Percentiles rank a stretch among this genome's conserved stretches.
phyloP scores from a whole-genome alignment of 108 stramenopile genomes.

The Aurantiochytrium sp. region DNA sequence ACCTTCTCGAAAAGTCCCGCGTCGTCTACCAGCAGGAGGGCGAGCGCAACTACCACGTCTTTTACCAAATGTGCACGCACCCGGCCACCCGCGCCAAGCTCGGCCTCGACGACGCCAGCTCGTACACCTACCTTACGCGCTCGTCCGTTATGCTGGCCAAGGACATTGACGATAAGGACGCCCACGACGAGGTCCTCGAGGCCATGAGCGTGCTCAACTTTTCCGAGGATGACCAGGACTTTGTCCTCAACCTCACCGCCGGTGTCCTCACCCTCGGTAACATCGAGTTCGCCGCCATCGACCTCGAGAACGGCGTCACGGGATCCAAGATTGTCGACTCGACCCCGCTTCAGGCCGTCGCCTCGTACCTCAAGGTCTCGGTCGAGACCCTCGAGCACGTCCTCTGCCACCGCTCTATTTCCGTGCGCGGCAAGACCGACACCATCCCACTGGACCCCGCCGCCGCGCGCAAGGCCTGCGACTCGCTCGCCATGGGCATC shows the following conservation, averaged over 20 bases:
- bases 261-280: conserved; percentile 52
- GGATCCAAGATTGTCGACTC: not conserved
- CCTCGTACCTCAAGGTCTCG: not conserved
- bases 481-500: conserved; percentile 38
- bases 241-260: conserved; percentile 31
- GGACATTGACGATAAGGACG: conserved; percentile 27
- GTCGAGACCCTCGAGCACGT: conserved; percentile 32
- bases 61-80: conserved; percentile 35
- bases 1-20: conserved; percentile 32
- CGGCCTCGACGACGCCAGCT: not conserved
- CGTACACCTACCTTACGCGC: not conserved
- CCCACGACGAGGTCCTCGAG: conserved; percentile 19
- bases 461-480: conserved; percentile 45
- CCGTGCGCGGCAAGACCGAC: conserved; percentile 26
- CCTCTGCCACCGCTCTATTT: conserved; percentile 33
- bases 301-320: not conserved
- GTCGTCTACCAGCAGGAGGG: conserved; percentile 20
- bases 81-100: not conserved
- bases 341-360: not conserved
- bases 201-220: conserved; percentile 25
- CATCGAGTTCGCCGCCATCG: conserved; percentile 22
- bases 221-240: not conserved
- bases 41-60: conserved; percentile 45
- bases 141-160: not conserved
- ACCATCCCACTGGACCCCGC: conserved; percentile 38